Conservation (phyloP, 257 asterid genomes). For the Lavandula angustifolia region DNA sequence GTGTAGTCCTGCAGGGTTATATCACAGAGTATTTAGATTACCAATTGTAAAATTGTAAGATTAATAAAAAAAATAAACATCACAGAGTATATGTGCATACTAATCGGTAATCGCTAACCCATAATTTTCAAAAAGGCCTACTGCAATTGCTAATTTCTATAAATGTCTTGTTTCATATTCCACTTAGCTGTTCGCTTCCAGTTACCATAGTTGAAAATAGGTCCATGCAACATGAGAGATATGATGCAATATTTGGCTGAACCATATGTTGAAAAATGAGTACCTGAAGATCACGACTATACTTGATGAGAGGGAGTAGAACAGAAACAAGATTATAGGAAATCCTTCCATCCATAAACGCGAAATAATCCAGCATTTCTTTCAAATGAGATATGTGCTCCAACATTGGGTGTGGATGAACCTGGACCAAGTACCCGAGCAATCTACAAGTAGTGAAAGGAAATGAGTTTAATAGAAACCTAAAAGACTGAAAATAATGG, state of each 20-base stretch:
- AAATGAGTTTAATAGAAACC: conserved; percentile 26
- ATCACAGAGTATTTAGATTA: conserved; percentile 15
- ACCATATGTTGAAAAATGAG: conserved; percentile 26
- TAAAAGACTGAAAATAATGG: conserved; percentile 21
- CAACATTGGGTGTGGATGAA: conserved; percentile 68
- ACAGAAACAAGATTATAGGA: conserved; percentile 61
- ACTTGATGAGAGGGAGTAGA: conserved; percentile 68
- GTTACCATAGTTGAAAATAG: conserved; percentile 17
- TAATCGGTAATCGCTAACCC: background rate
- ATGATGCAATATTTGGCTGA: conserved; percentile 23
- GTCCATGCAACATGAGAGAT: background rate
- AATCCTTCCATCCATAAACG: conserved; percentile 60
- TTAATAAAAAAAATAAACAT: too few species aligned
- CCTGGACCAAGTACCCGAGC: conserved; percentile 60
- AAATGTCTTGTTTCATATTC: background rate
- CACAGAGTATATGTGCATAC: too few species aligned
- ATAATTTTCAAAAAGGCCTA: conserved; percentile 2
- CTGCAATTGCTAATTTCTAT: conserved; percentile 3
- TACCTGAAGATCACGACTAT: conserved; percentile 75
- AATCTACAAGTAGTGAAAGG: conserved; percentile 41
- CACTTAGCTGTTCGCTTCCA: background rate
- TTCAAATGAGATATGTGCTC: conserved; percentile 71
- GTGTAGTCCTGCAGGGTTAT: conserved; percentile 57
- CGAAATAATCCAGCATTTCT: conserved; percentile 85
- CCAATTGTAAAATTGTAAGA: conserved; percentile 13